Conservation (phyloP, 2,329 filamentous ascomycete species). For the Aspergillus sojae region DNA sequence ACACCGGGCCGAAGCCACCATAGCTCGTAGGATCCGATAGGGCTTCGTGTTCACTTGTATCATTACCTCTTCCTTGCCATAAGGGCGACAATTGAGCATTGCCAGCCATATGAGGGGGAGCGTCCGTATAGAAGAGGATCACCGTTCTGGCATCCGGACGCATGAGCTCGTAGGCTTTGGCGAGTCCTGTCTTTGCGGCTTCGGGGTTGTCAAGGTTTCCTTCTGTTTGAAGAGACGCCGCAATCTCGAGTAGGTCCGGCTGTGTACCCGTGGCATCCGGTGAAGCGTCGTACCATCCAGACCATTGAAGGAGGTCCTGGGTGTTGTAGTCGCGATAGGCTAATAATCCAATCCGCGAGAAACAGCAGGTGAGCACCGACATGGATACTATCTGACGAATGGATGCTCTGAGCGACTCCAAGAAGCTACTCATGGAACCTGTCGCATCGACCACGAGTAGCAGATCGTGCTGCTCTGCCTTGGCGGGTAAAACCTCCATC, state of each 20-base stretch:
- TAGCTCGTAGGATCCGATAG: conserved; percentile 21
- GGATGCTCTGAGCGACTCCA: conserved; percentile 48
- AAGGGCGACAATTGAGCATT: background rate
- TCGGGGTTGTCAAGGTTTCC: conserved; percentile 51
- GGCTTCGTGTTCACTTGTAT: background rate
- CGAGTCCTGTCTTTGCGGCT: conserved; percentile 54
- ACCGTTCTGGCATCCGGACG: conserved; percentile 52
- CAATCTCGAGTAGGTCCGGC: conserved; percentile 40
- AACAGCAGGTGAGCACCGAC: conserved; percentile 53
- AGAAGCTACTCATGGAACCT: conserved; percentile 34
- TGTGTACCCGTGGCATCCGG: conserved; percentile 22
- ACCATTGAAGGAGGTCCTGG: conserved; percentile 48
- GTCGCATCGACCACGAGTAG: conserved; percentile 23
- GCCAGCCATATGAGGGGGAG: conserved; percentile 47
- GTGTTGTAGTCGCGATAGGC: conserved; percentile 54
- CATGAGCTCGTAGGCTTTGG: conserved; percentile 52
- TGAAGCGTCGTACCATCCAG: conserved; percentile 47
- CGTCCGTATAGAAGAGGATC: conserved; percentile 54
- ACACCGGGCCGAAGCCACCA: conserved; percentile 38
- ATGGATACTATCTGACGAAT: conserved; percentile 56
- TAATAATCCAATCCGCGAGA: conserved; percentile 54
- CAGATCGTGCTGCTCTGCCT: conserved; percentile 14
- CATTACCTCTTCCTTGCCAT: background rate
- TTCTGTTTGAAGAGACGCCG: conserved; percentile 32
- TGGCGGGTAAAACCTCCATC: background rate